Percentiles rank a stretch among this genome's conserved stretches.
These are phyloP conservation scores for Hibiscus trionum DNA, from an alignment of 345 rosid species.

Conservation along the genomic window DNA sequence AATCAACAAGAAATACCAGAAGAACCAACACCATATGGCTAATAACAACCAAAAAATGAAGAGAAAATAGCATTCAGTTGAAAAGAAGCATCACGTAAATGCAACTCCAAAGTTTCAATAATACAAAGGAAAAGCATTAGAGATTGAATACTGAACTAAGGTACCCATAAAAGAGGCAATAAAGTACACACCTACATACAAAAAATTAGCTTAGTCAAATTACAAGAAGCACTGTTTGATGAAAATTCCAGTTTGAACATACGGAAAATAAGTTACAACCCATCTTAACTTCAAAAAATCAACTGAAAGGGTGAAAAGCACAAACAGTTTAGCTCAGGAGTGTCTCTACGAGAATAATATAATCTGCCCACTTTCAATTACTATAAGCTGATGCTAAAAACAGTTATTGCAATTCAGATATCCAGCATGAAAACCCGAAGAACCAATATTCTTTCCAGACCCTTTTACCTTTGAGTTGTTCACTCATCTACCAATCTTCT, in stretches of 20 bases:
- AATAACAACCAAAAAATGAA: not conserved
- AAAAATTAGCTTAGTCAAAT: not conserved
- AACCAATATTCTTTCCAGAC: not conserved
- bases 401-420: not conserved
- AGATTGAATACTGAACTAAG: not conserved
- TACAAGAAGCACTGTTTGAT: not conserved
- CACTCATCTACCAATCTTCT: not conserved
- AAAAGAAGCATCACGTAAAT: not conserved
- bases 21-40: not conserved
- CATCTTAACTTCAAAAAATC: not conserved
- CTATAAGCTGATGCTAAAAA: not conserved
- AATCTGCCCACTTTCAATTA: not conserved
- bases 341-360: not conserved
- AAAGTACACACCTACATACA: not conserved
- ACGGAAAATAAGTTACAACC: not conserved
- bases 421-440: not conserved
- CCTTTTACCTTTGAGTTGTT: not conserved
- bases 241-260: not conserved
- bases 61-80: not conserved
- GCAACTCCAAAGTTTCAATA: not conserved
- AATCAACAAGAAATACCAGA: conserved; percentile 4
- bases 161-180: not conserved
- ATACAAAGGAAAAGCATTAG: not conserved
- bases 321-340: not conserved
- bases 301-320: not conserved